Percentiles rank a stretch among this genome's conserved stretches.
Conservation (phyloP, 345 rosid genomes). For the Melaleuca quinquenervia region DNA sequence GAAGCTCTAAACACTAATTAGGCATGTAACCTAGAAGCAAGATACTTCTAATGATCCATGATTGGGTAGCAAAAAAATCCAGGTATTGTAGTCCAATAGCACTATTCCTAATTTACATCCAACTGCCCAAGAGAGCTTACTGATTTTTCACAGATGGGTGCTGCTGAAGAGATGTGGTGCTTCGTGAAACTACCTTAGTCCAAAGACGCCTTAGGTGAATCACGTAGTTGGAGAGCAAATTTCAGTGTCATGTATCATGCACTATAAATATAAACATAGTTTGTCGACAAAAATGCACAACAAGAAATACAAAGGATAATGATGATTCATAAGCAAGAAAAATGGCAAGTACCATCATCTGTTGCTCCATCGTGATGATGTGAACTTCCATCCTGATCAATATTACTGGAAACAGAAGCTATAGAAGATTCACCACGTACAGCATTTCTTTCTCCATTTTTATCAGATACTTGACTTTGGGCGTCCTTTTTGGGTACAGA, state of each 20-base stretch:
- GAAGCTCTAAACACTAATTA: not conserved
- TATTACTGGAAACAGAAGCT: constrained; percentile 35
- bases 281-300: not conserved
- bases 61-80: not conserved
- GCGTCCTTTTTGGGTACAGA: constrained; percentile 57
- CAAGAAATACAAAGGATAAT: not conserved
- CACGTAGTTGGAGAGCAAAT: not conserved
- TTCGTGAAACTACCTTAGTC: not conserved
- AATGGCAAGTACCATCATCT: constrained; percentile 25
- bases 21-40: not conserved
- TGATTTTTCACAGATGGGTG: not conserved
- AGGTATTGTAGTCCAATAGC: not conserved
- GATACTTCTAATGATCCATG: not conserved
- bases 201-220: not conserved
- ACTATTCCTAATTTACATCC: not conserved
- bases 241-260: not conserved
- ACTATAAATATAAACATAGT: not conserved
- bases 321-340: not conserved
- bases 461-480: constrained; percentile 25
- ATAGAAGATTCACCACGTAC: constrained; percentile 33
- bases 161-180: not conserved
- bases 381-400: constrained; percentile 41
- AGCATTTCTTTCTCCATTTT: constrained; percentile 32
- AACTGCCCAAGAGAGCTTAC: not conserved
- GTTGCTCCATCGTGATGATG: constrained; percentile 29